These are phyloP conservation scores for Tylopilus balloui DNA, from an alignment of 768 basidiomycete species.

Conservation along the genomic window DNA sequence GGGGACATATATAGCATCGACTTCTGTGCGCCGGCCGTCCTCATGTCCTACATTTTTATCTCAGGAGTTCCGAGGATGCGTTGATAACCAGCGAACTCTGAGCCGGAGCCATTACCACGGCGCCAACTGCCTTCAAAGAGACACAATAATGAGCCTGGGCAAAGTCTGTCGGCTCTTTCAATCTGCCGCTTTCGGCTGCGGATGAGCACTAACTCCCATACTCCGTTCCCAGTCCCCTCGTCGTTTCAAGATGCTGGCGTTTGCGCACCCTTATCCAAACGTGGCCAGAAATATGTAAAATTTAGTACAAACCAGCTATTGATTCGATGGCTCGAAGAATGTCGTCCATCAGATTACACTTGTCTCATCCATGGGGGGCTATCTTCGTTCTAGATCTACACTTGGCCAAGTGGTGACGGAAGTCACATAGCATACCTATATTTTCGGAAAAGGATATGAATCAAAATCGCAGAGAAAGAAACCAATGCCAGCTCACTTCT, in stretches of 20 bases:
- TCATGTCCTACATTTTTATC: constrained; percentile 3
- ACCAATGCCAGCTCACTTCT: constrained; percentile 51
- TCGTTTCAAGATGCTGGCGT: background rate
- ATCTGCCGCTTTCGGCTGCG: constrained; percentile 17
- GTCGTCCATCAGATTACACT: constrained; percentile 2
- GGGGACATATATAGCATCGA: background rate
- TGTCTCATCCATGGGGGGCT: constrained; percentile 1
- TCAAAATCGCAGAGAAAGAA: constrained; percentile 4
- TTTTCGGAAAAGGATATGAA: background rate
- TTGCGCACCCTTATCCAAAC: constrained; percentile 11
- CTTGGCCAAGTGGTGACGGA: background rate
- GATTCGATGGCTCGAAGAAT: constrained; percentile 5
- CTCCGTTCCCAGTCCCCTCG: constrained; percentile 2
- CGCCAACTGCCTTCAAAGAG: constrained; percentile 1
- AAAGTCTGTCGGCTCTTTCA: constrained; percentile 14
- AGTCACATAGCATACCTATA: constrained; percentile 22
- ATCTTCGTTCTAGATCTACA: constrained; percentile 13
- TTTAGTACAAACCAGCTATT: constrained; percentile 8
- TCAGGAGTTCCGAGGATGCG: background rate
- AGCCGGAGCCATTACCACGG: background rate
- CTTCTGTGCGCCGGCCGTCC: background rate
- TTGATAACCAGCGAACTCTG: background rate
- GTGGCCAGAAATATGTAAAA: constrained; percentile 4
- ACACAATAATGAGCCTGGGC: constrained; percentile 3
- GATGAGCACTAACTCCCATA: constrained; percentile 4